These are phyloP conservation scores for Crotalaria pallida DNA, from an alignment of 306 rosid genomes.

Conservation along the genomic window DNA sequence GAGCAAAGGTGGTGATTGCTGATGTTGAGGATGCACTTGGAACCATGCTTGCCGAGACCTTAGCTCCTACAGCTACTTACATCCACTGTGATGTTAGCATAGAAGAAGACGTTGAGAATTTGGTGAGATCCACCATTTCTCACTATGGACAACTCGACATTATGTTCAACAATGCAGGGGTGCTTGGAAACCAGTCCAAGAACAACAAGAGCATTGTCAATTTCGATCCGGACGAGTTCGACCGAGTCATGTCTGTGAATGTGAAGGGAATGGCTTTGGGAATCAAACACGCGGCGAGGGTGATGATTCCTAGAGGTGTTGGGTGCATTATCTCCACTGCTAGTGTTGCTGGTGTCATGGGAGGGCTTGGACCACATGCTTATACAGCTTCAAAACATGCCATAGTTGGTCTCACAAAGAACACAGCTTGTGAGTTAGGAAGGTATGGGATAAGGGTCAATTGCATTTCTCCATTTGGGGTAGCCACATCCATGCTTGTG, in stretches of 20 bases:
- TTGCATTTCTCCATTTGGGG: slow-evolving; percentile 81
- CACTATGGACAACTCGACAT: slow-evolving; percentile 60
- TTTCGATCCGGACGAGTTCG: slow-evolving; percentile 60
- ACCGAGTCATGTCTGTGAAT: slow-evolving; percentile 65
- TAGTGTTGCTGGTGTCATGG: slow-evolving; percentile 68
- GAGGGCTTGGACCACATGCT: slow-evolving; percentile 81
- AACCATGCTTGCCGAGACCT: slow-evolving; percentile 16
- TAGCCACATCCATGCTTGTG: slow-evolving; percentile 80
- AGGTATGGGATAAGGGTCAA: slow-evolving; percentile 64
- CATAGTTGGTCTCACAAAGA: slow-evolving; percentile 78
- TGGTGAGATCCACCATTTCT: slow-evolving; percentile 18
- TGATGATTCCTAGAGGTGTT: slow-evolving; percentile 47
- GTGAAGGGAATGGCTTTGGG: slow-evolving; percentile 73
- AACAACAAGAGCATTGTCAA: slow-evolving; percentile 52
- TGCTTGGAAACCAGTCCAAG: slow-evolving; percentile 60
- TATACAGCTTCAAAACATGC: slow-evolving; percentile 84
- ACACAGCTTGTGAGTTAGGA: slow-evolving; percentile 71
- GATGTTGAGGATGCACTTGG: slow-evolving; percentile 60
- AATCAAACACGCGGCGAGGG: slow-evolving; percentile 71
- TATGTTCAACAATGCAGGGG: slow-evolving; percentile 80
- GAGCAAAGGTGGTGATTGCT: slow-evolving; percentile 65
- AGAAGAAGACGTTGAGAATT: too few relatives aligned
- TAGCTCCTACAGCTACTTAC: too few relatives aligned
- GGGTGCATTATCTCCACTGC: slow-evolving; percentile 68
- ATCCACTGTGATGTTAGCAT: too few relatives aligned